Conservation (phyloP, 768 basidiomycete genomes). For the Lactarius psammicola region DNA sequence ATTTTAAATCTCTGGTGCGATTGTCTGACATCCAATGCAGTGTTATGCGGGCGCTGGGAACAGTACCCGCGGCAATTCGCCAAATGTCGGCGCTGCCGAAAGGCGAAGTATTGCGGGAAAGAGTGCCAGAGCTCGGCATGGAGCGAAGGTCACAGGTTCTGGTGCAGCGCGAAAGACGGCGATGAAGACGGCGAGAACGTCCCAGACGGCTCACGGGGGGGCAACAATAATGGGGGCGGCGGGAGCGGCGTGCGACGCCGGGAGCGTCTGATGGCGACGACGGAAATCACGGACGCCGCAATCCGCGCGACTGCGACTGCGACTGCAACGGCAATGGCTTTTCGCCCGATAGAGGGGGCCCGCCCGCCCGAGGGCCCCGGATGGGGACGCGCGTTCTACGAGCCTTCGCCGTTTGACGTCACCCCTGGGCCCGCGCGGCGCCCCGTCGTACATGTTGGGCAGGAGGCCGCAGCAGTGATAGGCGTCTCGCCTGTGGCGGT, state of each 20-base stretch:
- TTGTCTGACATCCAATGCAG: slow-evolving; percentile 38
- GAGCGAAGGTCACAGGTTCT: slow-evolving; percentile 95
- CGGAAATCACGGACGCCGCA: slow-evolving; percentile 26
- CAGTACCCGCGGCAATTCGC: slow-evolving; percentile 91
- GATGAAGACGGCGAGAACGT: slow-evolving; percentile 41
- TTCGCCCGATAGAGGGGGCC: slow-evolving; percentile 23
- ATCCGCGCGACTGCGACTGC: slow-evolving; percentile 24
- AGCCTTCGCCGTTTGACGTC: slow-evolving; percentile 26
- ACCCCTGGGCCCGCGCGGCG: slow-evolving; percentile 18
- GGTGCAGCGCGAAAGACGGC: slow-evolving; percentile 72
- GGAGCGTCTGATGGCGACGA: slow-evolving; percentile 26
- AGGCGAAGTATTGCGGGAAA: slow-evolving; percentile 98
- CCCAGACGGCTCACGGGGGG: slow-evolving; percentile 4
- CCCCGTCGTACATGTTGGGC: slow-evolving; percentile 24
- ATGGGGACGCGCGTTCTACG: slow-evolving; percentile 30
- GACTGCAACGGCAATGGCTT: slow-evolving; percentile 25
- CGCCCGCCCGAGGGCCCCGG: slow-evolving; percentile 21
- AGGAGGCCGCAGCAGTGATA: slow-evolving; percentile 19
- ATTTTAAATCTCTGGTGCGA: background rate
- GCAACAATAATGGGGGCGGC: slow-evolving; percentile 3
- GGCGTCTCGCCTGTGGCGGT: background rate
- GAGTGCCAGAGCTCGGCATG: slow-evolving; percentile 96
- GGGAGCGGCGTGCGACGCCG: slow-evolving; percentile 18
- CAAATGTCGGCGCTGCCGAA: slow-evolving; percentile 92
- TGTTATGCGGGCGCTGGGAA: slow-evolving; percentile 97